A percentile compares a stretch with the other conserved stretches of the same genome.
Evolutionary conservation across 2,329 filamentous ascomycete genomes (phyloP).

Genomic region (Talaromyces pinophilus): DNA sequence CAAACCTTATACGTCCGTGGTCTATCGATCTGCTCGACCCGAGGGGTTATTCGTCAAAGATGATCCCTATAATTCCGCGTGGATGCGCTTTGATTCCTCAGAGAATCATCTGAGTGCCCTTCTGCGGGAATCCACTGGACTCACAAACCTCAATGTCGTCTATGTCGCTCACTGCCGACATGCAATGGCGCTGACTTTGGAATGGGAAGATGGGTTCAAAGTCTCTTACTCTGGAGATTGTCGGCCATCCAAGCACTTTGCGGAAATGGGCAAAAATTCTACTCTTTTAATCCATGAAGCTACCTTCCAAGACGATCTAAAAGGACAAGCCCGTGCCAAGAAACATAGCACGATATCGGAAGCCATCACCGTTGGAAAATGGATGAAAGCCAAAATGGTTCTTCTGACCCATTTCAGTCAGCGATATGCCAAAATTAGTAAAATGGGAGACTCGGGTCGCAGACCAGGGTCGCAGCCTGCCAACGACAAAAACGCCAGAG

Average conservation of each 20-base stretch:
- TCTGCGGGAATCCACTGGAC: constrained; percentile 57
- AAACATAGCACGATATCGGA: constrained; percentile 87
- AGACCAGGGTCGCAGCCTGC: background rate
- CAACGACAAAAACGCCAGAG: background rate
- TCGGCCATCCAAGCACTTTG: constrained; percentile 72
- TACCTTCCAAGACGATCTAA: constrained; percentile 87
- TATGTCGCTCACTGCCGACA: constrained; percentile 76
- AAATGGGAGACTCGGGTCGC: background rate
- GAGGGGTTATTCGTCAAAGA: constrained; percentile 31
- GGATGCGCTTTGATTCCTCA: constrained; percentile 32
- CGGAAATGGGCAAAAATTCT: constrained; percentile 67
- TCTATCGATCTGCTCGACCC: constrained; percentile 33
- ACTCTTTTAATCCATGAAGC: constrained; percentile 93
- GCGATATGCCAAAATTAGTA: constrained; percentile 76
- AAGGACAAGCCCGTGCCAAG: constrained; percentile 77
- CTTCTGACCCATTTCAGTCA: constrained; percentile 95
- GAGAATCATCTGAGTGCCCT: constrained; percentile 37
- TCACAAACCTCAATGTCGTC: constrained; percentile 67
- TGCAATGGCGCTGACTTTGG: constrained; percentile 73
- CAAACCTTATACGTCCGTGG: constrained; percentile 31
- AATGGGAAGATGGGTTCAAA: constrained; percentile 78
- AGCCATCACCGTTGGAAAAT: constrained; percentile 72
- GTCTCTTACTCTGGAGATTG: constrained; percentile 95
- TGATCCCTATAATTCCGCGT: constrained; percentile 26
- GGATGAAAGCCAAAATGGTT: constrained; percentile 77